phyloP scores from a whole-genome alignment of 352 stramenopile genomes.

The Phytophthora cactorum region DNA sequence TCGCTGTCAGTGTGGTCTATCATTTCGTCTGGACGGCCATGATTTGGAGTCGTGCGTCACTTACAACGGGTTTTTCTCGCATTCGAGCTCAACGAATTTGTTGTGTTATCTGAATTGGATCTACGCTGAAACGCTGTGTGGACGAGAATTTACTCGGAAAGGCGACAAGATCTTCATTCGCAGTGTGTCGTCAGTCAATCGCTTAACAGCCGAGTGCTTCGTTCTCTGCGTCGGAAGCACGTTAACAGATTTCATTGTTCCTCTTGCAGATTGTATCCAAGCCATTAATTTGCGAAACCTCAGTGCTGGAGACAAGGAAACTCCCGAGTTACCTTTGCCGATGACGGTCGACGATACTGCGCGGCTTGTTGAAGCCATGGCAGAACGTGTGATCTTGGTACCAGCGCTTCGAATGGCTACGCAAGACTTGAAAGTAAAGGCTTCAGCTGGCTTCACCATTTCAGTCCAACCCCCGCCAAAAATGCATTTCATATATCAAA shows the following conservation, averaged over 20 bases:
- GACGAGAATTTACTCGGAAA: slow-evolving; percentile 47
- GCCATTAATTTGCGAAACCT: slow-evolving; percentile 65
- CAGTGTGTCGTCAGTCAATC: slow-evolving; percentile 46
- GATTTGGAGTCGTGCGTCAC: slow-evolving; percentile 53
- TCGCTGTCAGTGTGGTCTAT: slow-evolving; percentile 59
- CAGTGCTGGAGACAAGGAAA: slow-evolving; percentile 32
- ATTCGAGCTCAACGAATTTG: slow-evolving; percentile 51
- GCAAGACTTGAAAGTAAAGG: slow-evolving; percentile 56
- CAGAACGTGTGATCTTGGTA: slow-evolving; percentile 39
- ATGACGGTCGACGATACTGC: slow-evolving; percentile 49
- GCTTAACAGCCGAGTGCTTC: slow-evolving; percentile 48
- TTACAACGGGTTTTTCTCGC: slow-evolving; percentile 64
- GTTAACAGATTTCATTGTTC: slow-evolving; percentile 10
- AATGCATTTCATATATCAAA: slow-evolving; percentile 51
- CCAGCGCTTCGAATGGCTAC: slow-evolving; percentile 57
- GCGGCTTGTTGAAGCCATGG: slow-evolving; percentile 47
- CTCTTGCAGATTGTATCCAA: slow-evolving; percentile 55
- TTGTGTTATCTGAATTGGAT: slow-evolving; percentile 70
- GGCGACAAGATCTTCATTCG: slow-evolving; percentile 42
- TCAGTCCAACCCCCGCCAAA: slow-evolving; percentile 51
- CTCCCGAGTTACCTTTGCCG: slow-evolving; percentile 26
- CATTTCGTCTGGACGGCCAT: slow-evolving; percentile 66
- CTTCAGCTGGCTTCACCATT: slow-evolving; percentile 40
- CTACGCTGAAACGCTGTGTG: slow-evolving; percentile 48
- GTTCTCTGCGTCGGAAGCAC: slow-evolving; percentile 28